Evolutionary conservation across 2,329 filamentous ascomycete species (phyloP).

Genomic region (Curvularia lunata): DNA sequence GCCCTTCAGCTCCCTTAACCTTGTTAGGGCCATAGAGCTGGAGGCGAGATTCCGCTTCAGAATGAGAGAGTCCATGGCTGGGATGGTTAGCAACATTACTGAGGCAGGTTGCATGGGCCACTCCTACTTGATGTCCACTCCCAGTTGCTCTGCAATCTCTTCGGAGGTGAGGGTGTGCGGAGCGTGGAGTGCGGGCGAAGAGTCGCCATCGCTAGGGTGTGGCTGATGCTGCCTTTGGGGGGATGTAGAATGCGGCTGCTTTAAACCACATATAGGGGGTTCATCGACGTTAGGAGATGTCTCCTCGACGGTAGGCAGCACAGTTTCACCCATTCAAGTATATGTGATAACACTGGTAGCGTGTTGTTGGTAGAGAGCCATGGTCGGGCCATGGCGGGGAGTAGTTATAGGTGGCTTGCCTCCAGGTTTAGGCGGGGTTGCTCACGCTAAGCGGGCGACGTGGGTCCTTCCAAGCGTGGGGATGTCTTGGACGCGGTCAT

Average conservation of each 20-base stretch:
- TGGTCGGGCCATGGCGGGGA: slow-evolving; percentile 29
- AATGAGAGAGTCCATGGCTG: slow-evolving; percentile 66
- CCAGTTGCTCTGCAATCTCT: slow-evolving; percentile 46
- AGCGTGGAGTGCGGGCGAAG: slow-evolving; percentile 35
- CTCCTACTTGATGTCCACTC: slow-evolving; percentile 46
- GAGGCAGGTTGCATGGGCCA: neutral
- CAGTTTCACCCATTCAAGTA: slow-evolving; percentile 54
- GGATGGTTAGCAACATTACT: slow-evolving; percentile 26
- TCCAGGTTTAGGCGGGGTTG: slow-evolving; percentile 39
- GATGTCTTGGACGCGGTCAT: slow-evolving; percentile 30
- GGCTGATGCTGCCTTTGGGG: slow-evolving; percentile 34
- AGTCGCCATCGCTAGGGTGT: slow-evolving; percentile 25
- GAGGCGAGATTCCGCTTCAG: slow-evolving; percentile 70
- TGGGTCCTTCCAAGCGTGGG: slow-evolving; percentile 39
- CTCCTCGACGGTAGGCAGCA: slow-evolving; percentile 50
- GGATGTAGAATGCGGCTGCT: slow-evolving; percentile 40
- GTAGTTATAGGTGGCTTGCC: slow-evolving; percentile 43
- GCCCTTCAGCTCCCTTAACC: slow-evolving; percentile 72
- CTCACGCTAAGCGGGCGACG: slow-evolving; percentile 37
- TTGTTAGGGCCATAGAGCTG: slow-evolving; percentile 71
- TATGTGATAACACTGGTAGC: slow-evolving; percentile 44
- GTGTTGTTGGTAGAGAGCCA: slow-evolving; percentile 37
- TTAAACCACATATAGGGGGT: slow-evolving; percentile 52
- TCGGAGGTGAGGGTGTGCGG: slow-evolving; percentile 47
- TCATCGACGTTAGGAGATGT: slow-evolving; percentile 49